Evolutionary conservation across 257 asterid genomes (phyloP).

Genomic region (Osmanthus fragrans): DNA sequence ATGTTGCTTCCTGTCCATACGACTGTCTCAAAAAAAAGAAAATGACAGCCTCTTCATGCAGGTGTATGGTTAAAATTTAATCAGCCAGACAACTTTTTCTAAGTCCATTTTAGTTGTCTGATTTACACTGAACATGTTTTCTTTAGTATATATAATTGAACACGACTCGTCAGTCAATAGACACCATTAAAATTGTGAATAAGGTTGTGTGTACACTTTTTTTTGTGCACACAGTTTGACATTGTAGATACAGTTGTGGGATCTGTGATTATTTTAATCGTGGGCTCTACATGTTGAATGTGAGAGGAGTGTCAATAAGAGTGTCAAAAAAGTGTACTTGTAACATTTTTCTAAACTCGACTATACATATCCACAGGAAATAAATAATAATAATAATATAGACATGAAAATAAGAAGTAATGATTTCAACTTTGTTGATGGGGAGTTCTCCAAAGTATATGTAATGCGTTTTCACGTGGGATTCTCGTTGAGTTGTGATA

Average conservation of each 20-base stretch:
- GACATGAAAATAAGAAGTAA: neutral
- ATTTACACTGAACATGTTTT: neutral
- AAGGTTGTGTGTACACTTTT: no score
- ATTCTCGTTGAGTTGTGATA: constrained; percentile 11
- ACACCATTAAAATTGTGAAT: no score
- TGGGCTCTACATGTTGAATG: no score
- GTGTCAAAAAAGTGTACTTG: no score
- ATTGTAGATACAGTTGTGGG: no score
- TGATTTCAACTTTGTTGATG: neutral
- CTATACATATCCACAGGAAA: neutral
- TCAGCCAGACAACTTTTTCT: neutral
- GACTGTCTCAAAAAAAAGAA: neutral
- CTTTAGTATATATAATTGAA: neutral
- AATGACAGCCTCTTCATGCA: no score
- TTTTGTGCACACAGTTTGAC: no score
- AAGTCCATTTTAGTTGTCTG: neutral
- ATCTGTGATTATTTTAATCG: no score
- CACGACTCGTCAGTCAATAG: neutral
- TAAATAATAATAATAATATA: no score
- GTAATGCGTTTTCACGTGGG: neutral
- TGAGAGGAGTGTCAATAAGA: no score
- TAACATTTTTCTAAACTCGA: no score
- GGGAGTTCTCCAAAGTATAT: neutral
- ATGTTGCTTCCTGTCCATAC: constrained; percentile 26
- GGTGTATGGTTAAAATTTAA: constrained; percentile 13